phyloP scores from a whole-genome alignment of 306 rosid species.

The Cyclanthera cordifolia region DNA sequence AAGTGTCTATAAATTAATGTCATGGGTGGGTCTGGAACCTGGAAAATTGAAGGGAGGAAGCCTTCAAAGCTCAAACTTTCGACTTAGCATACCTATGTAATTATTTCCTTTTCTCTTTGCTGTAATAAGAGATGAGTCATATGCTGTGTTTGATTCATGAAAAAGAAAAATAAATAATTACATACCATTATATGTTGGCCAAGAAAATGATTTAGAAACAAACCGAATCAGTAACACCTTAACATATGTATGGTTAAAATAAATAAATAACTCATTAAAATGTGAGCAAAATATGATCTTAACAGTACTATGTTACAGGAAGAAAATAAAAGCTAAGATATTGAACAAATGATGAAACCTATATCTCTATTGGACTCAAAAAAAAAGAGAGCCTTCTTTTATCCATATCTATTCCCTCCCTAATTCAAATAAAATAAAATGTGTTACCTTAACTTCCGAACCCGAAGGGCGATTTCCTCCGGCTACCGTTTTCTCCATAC shows the following conservation, averaged over 20 bases:
- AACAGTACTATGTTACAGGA: neutral
- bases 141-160: no score
- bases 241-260: neutral
- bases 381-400: neutral
- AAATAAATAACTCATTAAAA: neutral
- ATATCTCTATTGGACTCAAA: neutral
- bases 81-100: no score
- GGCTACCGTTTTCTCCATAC: constrained; percentile 92
- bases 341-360: neutral
- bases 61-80: no score
- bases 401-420: neutral
- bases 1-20: no score
- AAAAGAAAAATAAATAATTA: no score
- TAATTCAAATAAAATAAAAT: constrained; percentile 2
- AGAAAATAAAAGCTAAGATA: neutral
- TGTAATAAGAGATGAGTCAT: no score
- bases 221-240: neutral
- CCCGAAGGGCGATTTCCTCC: constrained; percentile 86
- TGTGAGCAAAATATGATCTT: neutral
- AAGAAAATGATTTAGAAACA: no score
- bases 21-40: no score
- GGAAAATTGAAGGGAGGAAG: no score
- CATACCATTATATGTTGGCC: no score
- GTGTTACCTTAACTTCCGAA: constrained; percentile 31
- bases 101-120: no score